Evolutionary conservation across 2,329 filamentous ascomycete genomes (phyloP).

Genomic region (Lasiodiplodia gonubiensis): DNA sequence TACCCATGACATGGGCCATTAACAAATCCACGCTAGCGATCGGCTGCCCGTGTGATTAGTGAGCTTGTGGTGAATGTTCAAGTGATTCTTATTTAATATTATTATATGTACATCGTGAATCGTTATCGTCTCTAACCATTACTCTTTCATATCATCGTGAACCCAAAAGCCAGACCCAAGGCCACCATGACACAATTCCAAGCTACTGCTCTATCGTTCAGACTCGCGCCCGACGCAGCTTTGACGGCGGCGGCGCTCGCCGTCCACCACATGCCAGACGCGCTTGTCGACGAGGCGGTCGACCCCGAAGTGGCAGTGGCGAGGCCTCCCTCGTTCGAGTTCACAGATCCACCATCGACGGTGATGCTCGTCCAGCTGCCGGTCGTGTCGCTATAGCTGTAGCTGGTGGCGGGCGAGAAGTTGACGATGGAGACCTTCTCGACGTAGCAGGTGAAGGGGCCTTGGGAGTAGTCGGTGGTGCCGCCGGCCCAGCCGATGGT

Average conservation of each 20-base stretch:
- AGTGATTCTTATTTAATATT: too few species aligned
- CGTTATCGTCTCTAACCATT: too few species aligned
- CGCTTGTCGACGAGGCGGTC: neutral
- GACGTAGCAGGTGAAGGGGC: slow-evolving; percentile 54
- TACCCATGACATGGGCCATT: too few species aligned
- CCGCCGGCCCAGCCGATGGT: slow-evolving; percentile 70
- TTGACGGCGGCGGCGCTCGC: slow-evolving; percentile 18
- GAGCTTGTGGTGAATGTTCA: too few species aligned
- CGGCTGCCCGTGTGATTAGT: too few species aligned
- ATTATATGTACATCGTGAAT: too few species aligned
- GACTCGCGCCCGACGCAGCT: neutral
- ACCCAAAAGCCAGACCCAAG: neutral
- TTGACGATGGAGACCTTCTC: slow-evolving; percentile 52
- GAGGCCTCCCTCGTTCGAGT: slow-evolving; percentile 30
- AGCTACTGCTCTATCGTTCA: neutral
- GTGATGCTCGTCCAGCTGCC: slow-evolving; percentile 53
- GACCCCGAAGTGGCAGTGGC: slow-evolving; percentile 10
- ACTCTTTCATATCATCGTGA: neutral
- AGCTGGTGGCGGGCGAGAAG: slow-evolving; percentile 52
- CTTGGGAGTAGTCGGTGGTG: slow-evolving; percentile 46
- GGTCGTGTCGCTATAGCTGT: slow-evolving; percentile 50
- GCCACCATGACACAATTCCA: neutral
- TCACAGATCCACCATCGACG: slow-evolving; percentile 31
- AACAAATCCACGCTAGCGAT: too few species aligned
- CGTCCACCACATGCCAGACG: slow-evolving; percentile 28